These are phyloP conservation scores for Poa pratensis DNA, from an alignment of 176 grass and related monocot genomes.

Conservation along the genomic window DNA sequence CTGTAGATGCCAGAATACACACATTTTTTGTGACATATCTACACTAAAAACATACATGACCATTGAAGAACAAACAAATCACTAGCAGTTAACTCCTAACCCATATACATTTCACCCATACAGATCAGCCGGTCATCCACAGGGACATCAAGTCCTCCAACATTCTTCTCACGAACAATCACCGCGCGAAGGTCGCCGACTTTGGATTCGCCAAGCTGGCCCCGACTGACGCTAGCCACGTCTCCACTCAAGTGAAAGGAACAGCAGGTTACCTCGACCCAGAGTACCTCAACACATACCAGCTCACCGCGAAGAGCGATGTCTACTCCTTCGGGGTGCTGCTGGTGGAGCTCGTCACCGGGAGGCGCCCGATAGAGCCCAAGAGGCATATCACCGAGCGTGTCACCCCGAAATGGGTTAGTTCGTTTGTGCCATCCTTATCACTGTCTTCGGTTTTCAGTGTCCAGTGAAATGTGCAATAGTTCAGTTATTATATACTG, in stretches of 20 bases:
- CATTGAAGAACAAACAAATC: background rate
- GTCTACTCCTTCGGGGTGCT: slow-evolving; percentile 79
- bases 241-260: slow-evolving; percentile 86
- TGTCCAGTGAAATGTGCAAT: background rate
- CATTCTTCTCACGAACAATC: slow-evolving; percentile 72
- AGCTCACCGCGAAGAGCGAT: slow-evolving; percentile 74
- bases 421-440: slow-evolving; percentile 6
- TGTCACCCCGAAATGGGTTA: slow-evolving; percentile 78
- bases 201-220: slow-evolving; percentile 75
- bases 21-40: slow-evolving; percentile 14
- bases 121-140: slow-evolving; percentile 92
- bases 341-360: slow-evolving; percentile 70
- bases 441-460: background rate
- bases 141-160: slow-evolving; percentile 96
- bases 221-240: slow-evolving; percentile 53
- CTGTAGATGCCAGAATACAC: background rate
- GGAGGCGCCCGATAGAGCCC: slow-evolving; percentile 63
- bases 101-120: slow-evolving; percentile 29
- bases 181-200: slow-evolving; percentile 72
- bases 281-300: slow-evolving; percentile 74
- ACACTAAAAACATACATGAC: slow-evolving; percentile 34
- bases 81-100: slow-evolving; percentile 4
- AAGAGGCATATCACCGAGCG: slow-evolving; percentile 58
- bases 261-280: slow-evolving; percentile 81
- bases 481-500: background rate